Conservation (phyloP, 176 grass and related monocot species). For the Carex pumila region DNA sequence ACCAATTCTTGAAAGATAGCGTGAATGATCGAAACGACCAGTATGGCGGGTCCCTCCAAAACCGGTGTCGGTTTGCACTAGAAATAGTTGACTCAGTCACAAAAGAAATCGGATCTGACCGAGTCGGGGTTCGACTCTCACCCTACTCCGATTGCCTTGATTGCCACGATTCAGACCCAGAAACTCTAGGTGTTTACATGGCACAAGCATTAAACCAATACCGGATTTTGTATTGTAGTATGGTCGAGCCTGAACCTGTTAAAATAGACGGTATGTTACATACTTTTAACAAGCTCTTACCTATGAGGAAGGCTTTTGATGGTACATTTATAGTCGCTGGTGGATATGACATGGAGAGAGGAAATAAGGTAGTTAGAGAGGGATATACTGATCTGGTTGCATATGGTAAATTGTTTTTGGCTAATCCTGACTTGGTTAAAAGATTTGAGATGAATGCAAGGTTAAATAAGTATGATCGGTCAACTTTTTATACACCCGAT, state of each 20-base stretch:
- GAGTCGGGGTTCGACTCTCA: slow-evolving; percentile 43
- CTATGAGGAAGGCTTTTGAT: slow-evolving; percentile 41
- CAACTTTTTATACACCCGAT: slow-evolving; percentile 39
- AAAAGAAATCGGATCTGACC: slow-evolving; percentile 22
- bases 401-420: slow-evolving; percentile 51
- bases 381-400: slow-evolving; percentile 41
- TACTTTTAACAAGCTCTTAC: slow-evolving; percentile 24
- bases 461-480: slow-evolving; percentile 43
- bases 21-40: slow-evolving; percentile 35
- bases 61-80: slow-evolving; percentile 38
- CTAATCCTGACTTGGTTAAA: slow-evolving; percentile 45
- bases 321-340: slow-evolving; percentile 38
- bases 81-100: slow-evolving; percentile 32
- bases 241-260: slow-evolving; percentile 41
- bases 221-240: slow-evolving; percentile 37
- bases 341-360: slow-evolving; percentile 47
- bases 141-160: slow-evolving; percentile 29
- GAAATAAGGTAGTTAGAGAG: slow-evolving; percentile 28
- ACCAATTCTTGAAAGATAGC: slow-evolving; percentile 53
- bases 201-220: slow-evolving; percentile 28
- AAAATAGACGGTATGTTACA: slow-evolving; percentile 11
- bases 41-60: slow-evolving; percentile 40
- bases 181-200: slow-evolving; percentile 42
- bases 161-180: slow-evolving; percentile 30
- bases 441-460: slow-evolving; percentile 24